phyloP scores from a whole-genome alignment of 2,329 filamentous ascomycete species.

The Stemphylium vesicarium region DNA sequence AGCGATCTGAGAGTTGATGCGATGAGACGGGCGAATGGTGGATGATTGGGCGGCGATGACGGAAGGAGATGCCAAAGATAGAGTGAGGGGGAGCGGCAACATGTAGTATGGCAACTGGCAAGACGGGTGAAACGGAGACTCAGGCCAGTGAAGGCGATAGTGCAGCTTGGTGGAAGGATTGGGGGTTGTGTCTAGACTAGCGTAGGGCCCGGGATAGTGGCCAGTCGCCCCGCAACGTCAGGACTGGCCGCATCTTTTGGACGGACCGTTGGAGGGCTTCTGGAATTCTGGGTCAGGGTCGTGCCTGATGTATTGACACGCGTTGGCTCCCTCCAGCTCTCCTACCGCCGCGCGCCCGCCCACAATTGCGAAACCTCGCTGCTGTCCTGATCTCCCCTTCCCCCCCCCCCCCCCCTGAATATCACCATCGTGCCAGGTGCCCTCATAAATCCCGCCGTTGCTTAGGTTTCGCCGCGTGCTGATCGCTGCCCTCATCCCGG shows the following conservation, averaged over 20 bases:
- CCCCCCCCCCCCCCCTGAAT: not conserved
- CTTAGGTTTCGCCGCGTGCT: slow-evolving; percentile 3
- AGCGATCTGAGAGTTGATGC: not conserved
- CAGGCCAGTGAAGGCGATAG: not conserved
- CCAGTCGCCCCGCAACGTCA: slow-evolving; percentile 3
- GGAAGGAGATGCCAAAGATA: slow-evolving; percentile 19
- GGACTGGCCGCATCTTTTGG: not conserved
- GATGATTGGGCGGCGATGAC: not conserved
- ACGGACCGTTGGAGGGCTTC: slow-evolving; percentile 11
- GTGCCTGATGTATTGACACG: slow-evolving; percentile 15
- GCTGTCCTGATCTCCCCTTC: not conserved
- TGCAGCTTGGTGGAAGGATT: no score
- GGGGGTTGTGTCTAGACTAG: not conserved
- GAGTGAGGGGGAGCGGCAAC: slow-evolving; percentile 10
- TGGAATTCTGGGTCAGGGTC: slow-evolving; percentile 17
- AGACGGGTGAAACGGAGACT: slow-evolving; percentile 20
- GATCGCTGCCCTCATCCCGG: slow-evolving; percentile 7
- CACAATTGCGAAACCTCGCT: slow-evolving; percentile 10
- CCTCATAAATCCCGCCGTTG: not conserved
- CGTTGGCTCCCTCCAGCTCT: slow-evolving; percentile 6
- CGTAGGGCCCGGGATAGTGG: slow-evolving; percentile 5
- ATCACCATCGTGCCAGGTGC: not conserved
- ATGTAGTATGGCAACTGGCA: slow-evolving; percentile 12
- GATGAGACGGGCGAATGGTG: no score
- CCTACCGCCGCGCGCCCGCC: slow-evolving; percentile 2